These are phyloP conservation scores for Diplotaxis tenuifolia DNA, from an alignment of 345 rosid genomes.

Conservation along the genomic window DNA sequence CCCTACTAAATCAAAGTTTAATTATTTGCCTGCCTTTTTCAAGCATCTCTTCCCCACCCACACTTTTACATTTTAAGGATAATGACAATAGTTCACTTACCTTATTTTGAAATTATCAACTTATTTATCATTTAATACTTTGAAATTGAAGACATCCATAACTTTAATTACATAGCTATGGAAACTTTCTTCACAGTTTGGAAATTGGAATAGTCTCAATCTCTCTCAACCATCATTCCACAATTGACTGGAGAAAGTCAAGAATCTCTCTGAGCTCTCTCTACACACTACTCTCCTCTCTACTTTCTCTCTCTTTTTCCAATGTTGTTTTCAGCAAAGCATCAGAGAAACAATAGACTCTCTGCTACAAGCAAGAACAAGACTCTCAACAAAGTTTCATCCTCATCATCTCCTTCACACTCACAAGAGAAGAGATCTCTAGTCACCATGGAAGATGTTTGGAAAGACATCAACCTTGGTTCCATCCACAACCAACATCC, in stretches of 20 bases:
- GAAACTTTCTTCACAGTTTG: background rate
- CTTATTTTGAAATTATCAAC: constrained; percentile 14
- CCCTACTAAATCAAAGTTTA: constrained; percentile 26
- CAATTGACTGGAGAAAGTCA: no score
- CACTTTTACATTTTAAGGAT: constrained; percentile 24
- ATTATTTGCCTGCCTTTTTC: constrained; percentile 20
- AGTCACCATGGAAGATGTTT: constrained; percentile 73
- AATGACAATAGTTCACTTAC: constrained; percentile 17
- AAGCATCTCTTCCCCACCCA: constrained; percentile 32
- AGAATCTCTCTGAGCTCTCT: constrained; percentile 36
- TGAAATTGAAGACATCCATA: constrained; percentile 10
- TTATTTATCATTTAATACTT: background rate
- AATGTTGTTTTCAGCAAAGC: constrained; percentile 36
- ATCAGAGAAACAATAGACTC: constrained; percentile 28
- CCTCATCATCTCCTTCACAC: constrained; percentile 10
- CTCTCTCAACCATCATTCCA: no score
- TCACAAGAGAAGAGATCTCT: constrained; percentile 26
- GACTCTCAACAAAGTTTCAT: constrained; percentile 21
- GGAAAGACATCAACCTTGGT: constrained; percentile 70
- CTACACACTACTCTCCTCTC: constrained; percentile 18
- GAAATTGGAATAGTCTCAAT: constrained; percentile 22
- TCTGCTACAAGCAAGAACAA: constrained; percentile 31
- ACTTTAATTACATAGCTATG: constrained; percentile 4
- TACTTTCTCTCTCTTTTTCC: background rate
- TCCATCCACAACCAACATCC: constrained; percentile 44